Evolutionary conservation across 345 rosid species (phyloP), one percentile per base, ranked within the genome.

Genomic region (Arabis hirsuta): DNA sequence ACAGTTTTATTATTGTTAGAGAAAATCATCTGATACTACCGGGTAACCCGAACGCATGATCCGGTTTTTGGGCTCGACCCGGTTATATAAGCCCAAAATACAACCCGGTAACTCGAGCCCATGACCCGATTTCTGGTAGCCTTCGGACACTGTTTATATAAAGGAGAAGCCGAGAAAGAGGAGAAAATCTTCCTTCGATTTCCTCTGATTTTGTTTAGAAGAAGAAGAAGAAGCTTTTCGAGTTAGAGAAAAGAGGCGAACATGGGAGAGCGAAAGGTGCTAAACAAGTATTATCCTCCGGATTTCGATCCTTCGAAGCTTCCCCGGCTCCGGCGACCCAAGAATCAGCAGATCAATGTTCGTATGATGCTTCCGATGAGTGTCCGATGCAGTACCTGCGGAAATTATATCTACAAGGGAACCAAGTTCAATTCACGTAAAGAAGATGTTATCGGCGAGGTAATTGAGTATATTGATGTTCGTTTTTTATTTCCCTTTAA

Each of bases 341-440:
- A 88, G 86, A 90, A 95, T 47, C 93, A 82, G 64, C 99, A 95
- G 75, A 91, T 91, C 53, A 95, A 95, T 82, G 87, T 91, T 29
- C 88, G 98, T 7, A 91, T 91, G 96, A 95, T 90, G 98, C 91
- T 91, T 81, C 96, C 97, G 0, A 95, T 95, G 99, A 95, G 99
- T 78, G 93, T 95, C 13, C 90, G 96, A 6, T 95, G 98, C 82
- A 73, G 81, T 41, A 90, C 96, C 9, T 90, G 96, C 62, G 96
- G 96, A 6, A 90, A 95, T 34, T 95, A 90, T 76, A 95, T 95
- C 71, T 91, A 88, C 76, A 91, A 86, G 77, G 98, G 98, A 7
- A 95, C 98, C 42, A 91, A 95, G 48, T 91, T 91, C 81, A 95
- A 91, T 77, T 91, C 97, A 12, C 86, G 99, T 55, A 90, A 91